Percentiles rank a stretch among this genome's conserved stretches.
These are phyloP conservation scores for Penicillium sp. DNA, from an alignment of 2,329 filamentous ascomycete genomes.

Conservation along the genomic window DNA sequence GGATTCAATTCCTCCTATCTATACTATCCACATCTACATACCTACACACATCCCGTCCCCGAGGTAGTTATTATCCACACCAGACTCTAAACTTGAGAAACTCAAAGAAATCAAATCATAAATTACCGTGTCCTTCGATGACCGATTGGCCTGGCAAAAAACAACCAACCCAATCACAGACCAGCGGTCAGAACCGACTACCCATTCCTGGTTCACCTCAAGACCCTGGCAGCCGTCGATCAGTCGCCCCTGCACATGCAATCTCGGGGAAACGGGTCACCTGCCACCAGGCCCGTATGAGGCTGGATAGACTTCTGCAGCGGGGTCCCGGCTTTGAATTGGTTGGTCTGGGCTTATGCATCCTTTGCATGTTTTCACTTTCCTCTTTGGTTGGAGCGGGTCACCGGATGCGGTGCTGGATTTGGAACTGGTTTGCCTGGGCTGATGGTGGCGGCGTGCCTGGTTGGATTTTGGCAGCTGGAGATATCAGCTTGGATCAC, in stretches of 20 bases:
- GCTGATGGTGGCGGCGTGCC: neutral
- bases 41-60: neutral
- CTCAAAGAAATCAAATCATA: neutral
- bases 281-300: neutral
- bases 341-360: neutral
- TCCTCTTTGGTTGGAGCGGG: neutral
- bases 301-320: neutral
- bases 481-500: neutral
- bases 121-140: neutral
- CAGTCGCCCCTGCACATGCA: neutral
- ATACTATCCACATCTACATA: neutral
- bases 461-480: neutral
- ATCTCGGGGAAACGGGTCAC: neutral
- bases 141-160: neutral
- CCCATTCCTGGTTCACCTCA: neutral
- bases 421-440: neutral
- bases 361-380: neutral
- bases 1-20: neutral
- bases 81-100: neutral
- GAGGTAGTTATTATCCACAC: neutral
- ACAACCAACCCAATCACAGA: neutral
- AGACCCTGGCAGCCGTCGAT: neutral
- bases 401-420: slow-evolving; percentile 4
- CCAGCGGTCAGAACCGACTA: neutral
- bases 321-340: neutral